Conservation (phyloP, 2,329 filamentous ascomycete genomes). For the Pseudogymnoascus sp. region DNA sequence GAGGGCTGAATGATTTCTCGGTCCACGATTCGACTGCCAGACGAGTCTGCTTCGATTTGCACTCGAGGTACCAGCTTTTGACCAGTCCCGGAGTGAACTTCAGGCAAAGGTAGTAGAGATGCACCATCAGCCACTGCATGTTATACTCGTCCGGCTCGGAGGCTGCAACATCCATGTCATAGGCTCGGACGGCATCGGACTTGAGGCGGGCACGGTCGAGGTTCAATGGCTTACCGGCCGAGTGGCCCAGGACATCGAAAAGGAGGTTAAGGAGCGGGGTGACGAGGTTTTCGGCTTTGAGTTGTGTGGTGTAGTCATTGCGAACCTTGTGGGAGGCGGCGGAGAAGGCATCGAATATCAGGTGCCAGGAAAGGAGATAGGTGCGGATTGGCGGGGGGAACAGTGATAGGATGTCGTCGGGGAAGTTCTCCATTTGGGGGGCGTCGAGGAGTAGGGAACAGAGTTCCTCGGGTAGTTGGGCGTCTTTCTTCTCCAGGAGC, state of each 20-base stretch:
- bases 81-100: constrained; percentile 71
- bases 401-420: constrained; percentile 56
- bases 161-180: constrained; percentile 45
- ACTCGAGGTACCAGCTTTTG: constrained; percentile 76
- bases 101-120: constrained; percentile 77
- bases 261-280: constrained; percentile 65
- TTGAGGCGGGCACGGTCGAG: constrained; percentile 61
- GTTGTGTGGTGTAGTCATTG: constrained; percentile 67
- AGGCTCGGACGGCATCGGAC: constrained; percentile 46
- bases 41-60: constrained; percentile 71
- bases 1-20: constrained; percentile 69
- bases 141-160: constrained; percentile 61
- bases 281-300: constrained; percentile 67
- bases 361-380: constrained; percentile 82
- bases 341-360: constrained; percentile 79
- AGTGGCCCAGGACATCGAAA: constrained; percentile 79
- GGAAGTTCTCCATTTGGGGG: constrained; percentile 61
- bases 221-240: constrained; percentile 63
- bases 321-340: constrained; percentile 75
- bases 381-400: constrained; percentile 65
- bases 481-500: constrained; percentile 62
- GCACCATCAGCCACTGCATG: constrained; percentile 74
- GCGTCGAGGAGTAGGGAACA: constrained; percentile 75
- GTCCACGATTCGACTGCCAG: constrained; percentile 79
- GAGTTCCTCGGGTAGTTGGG: constrained; percentile 73